Evolutionary conservation across 2,329 filamentous ascomycete genomes (phyloP), one percentile per base, ranked within the genome.

Genomic region (Botryosphaeria dothidea): DNA sequence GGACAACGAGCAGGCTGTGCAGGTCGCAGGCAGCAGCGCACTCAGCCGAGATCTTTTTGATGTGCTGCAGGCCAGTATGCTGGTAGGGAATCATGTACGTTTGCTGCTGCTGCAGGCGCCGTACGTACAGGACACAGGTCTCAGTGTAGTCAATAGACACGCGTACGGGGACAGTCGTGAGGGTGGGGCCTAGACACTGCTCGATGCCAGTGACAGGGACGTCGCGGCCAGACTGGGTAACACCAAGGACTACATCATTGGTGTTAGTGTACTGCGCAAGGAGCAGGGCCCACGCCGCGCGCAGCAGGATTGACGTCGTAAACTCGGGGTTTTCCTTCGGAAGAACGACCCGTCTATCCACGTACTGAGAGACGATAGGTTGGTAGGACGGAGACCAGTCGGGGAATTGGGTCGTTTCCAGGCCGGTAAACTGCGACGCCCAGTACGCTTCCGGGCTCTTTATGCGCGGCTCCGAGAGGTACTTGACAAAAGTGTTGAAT

Each of bases 81-180:
- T 38, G 8, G 51, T 56, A 27, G 1, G 51, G 25, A 15, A 56
- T 56, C 31, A 34, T 34, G 31, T 5, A 5, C 31, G 31, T 34
- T 5, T 5, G 5, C 11, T 34, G 31, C 31, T 34, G 5, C 31
- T 34, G 25, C 11, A 15, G 17, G n/a, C 34, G 15, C 5, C n/a
- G 9, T 8, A 72, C 43, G 1, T 69, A 67, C 9, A 19, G n/a
- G 0, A 11, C 4, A 1, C 3, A 8, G 1, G 43, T 21, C 19
- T 11, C 8, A 9, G 23, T 23, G 13, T 52, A 9, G 6, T 9
- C 31, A 1, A 57, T 4, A 2, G 4, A 1, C 4, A 21, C 52
- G 1, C 17, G 17, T n/a, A 71, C 66, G 1, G 73, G 73, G 5
- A 74, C 67, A 3, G 73, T 75, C 6, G 73, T 68, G 49, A 74